A percentile compares a stretch with the other conserved stretches of the same genome.
Evolutionary conservation across 179 eudicot species (phyloP).

Genomic region (Carnegiea gigantea): DNA sequence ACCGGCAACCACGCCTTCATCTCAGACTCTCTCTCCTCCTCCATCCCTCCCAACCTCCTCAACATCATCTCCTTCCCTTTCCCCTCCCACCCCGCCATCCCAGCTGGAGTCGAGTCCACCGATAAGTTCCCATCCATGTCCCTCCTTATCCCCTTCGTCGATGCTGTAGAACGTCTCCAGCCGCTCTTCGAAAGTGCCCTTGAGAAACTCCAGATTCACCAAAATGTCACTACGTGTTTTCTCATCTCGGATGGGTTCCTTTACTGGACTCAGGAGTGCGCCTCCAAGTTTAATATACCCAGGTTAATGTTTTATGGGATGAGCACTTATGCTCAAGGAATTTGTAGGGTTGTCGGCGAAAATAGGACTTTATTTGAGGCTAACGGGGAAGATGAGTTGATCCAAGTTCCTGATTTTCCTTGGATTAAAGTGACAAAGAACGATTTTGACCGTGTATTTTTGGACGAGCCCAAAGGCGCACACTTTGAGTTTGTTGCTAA

Average conservation of each 20-base stretch:
- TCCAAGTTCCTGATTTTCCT: too few relatives aligned
- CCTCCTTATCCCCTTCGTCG: neutral
- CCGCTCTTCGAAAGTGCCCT: constrained; percentile 19
- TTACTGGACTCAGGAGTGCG: too few relatives aligned
- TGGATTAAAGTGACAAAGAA: constrained; percentile 29
- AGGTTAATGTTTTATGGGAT: too few relatives aligned
- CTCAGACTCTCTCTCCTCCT: constrained; percentile 10
- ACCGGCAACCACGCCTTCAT: constrained; percentile 20
- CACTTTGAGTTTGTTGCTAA: constrained; percentile 33
- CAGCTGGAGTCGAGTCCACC: constrained; percentile 15
- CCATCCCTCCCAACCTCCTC: constrained; percentile 6
- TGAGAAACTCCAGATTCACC: neutral
- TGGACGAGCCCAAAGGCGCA: constrained; percentile 35
- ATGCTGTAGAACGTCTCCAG: neutral
- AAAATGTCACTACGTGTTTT: neutral
- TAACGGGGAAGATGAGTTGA: too few relatives aligned
- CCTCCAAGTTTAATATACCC: too few relatives aligned
- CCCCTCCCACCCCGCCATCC: neutral
- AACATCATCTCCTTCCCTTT: constrained; percentile 9
- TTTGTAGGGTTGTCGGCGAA: too few relatives aligned
- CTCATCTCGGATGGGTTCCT: too few relatives aligned
- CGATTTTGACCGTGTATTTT: constrained; percentile 26
- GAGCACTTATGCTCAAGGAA: too few relatives aligned
- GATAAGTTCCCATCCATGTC: constrained; percentile 24
- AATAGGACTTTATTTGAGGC: too few relatives aligned